Evolutionary conservation across 225 moss, liverwort and hornwort genomes (phyloP), one percentile per base, ranked within the genome.

Genomic region (Sphagnum tenellum): DNA sequence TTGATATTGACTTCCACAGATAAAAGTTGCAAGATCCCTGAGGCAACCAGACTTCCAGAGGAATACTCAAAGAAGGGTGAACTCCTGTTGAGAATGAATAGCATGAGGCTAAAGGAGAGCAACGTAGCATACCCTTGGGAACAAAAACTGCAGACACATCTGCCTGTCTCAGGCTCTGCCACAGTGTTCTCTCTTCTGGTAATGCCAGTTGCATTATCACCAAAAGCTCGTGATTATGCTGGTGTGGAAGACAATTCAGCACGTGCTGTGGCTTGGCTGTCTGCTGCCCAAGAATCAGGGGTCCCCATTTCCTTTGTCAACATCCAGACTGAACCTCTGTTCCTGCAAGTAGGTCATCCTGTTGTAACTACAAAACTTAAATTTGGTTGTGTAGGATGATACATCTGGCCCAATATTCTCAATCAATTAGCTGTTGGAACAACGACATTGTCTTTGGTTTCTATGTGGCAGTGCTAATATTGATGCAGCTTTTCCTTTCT

Each of bases 261-360:
- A 66, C 71, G 85, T 46, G 81, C 82, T 44, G 82, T 85, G 71
- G 74, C 85, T 10, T 85, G 85, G 85, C 66, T 85, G 50, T 82
- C 85, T 29, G 85, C 85, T 74, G 82, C 82, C 47, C 85, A 85
- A 68, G 79, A 76, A 3, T 85, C 85, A 57, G 85, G 85, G 65
- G 85, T 85, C 57, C 85, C 85, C 62, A 82, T 85, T 47, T 76
- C 82, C 14, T 85, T 82, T 48, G 82, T 85, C 45, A 85, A 85
- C 66, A 85, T 85, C 67, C 85, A 85, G 62, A 85, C 85, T 47
- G 85, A 85, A 61, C 79, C 85, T 62, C 78, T 85, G 49, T 79
- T 85, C 69, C 78, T 85, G 81, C 85, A 85, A 74, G 85, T 85
- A 74, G 73, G 76, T 70, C 29, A 29, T 29, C 29, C 29, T 29